Evolutionary conservation across 495 filamentous ascomycete genomes (phyloP), one percentile per base, ranked within the genome.

Genomic region (Podospora appendiculata): DNA sequence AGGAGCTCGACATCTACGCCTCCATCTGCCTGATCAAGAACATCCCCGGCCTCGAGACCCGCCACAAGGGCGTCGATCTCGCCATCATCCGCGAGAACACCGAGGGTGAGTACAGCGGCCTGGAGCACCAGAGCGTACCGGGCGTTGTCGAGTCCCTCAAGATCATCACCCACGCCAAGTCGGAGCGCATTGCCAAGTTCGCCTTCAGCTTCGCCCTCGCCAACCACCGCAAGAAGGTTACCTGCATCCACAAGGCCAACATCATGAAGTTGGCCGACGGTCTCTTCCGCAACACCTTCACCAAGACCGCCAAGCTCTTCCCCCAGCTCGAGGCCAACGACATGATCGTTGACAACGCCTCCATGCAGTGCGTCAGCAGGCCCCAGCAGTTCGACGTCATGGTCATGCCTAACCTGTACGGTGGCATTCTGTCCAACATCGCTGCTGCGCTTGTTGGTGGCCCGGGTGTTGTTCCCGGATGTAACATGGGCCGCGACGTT

Each of bases 11-110:
- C 73, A 98, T 98, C 74, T 98, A 97, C 70, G 93, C 93, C 65
- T 96, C 92, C 43, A 91, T 98, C 67, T 89, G 90, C 56, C 81
- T 97, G 49, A 88, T 98, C 79, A 97, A 97, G 82, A 98, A 97
- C 77, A 97, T 98, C 66, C 93, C 93, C 53, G 93, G 93, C 53
- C 96, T 97, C 77, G 70, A 94, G 72, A 97, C 94, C 47, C 90
- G 93, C 64, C 93, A 98, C 78, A 85, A 95, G 63, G 81, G 91
- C 68, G 87, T 98, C 69, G 94, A 98, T 68, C 81, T 98, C 51
- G 95, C 90, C 82, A 96, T 98, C 70, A 96, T 98, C 71, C 93
- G 93, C 72, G 93, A 98, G 79, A 98, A 98, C 77, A 98, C 93
- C 67, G 93, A 98, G 78, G 93, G 93, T 63, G 93, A 98, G 80